Conservation (phyloP, 169 alveolate genomes). For the Pseudocohnilembus persalinus region DNA sequence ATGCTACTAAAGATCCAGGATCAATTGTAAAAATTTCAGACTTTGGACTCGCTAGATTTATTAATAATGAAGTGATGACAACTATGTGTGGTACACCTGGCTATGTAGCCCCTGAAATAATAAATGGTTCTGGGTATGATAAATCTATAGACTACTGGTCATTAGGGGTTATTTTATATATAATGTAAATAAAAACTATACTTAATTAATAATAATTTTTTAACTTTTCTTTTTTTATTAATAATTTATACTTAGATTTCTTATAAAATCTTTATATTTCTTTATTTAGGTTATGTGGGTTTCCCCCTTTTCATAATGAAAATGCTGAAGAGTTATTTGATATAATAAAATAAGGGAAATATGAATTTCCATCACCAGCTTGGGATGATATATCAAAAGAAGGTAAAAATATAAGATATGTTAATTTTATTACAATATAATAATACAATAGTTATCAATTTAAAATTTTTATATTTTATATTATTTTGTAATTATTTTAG, state of each 20-base stretch:
- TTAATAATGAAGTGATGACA: conserved; percentile 71
- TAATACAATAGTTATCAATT: neutral
- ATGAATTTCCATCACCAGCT: conserved; percentile 80
- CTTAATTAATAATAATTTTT: neutral
- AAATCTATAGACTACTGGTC: conserved; percentile 87
- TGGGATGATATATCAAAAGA: conserved; percentile 82
- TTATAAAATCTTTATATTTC: neutral
- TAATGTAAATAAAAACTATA: conserved; percentile 35
- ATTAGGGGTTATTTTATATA: conserved; percentile 84
- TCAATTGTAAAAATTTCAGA: conserved; percentile 83
- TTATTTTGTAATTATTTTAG: neutral
- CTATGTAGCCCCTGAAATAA: conserved; percentile 86
- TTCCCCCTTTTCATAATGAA: conserved; percentile 87
- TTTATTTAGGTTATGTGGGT: conserved; percentile 75
- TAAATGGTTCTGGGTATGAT: conserved; percentile 81
- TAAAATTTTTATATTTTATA: too few species aligned
- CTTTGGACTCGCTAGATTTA: conserved; percentile 83
- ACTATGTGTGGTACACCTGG: conserved; percentile 90
- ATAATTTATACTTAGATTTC: neutral
- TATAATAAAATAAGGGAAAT: conserved; percentile 60
- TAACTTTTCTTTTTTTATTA: neutral
- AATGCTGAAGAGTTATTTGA: conserved; percentile 75
- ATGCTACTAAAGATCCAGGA: conserved; percentile 69
- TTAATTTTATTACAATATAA: conserved; percentile 1
- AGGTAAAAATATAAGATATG: conserved; percentile 69